Evolutionary conservation across 371 early-diverging fungal genomes (phyloP).

Genomic region (Apophysomyces ossiformis): DNA sequence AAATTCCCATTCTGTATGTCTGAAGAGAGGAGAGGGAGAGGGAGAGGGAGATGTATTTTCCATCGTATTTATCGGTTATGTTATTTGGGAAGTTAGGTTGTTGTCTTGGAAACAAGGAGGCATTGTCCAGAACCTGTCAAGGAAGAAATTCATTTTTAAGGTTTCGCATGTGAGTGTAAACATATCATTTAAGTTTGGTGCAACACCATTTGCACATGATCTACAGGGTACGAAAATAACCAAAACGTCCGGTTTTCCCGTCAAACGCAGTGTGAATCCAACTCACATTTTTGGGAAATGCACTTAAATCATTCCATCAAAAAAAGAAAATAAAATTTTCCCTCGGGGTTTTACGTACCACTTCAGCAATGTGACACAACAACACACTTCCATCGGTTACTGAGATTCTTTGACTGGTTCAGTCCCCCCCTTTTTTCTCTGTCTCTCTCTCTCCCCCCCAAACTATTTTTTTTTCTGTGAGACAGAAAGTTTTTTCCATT

Average conservation of each 20-base stretch:
- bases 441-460: background rate
- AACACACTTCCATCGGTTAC: background rate
- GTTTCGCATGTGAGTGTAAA: slow-evolving; percentile 10
- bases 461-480: background rate
- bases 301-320: background rate
- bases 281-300: too few relatives aligned
- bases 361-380: background rate
- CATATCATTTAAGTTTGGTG: slow-evolving; percentile 1
- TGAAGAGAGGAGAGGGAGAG: background rate
- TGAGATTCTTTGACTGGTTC: background rate
- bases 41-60: background rate
- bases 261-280: too few relatives aligned
- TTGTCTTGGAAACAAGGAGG: slow-evolving; percentile 7
- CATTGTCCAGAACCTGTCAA: slow-evolving; percentile 12
- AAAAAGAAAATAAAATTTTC: background rate
- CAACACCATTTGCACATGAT: slow-evolving; percentile 9
- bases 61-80: background rate
- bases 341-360: background rate
- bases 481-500: background rate
- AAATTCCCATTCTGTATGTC: background rate
- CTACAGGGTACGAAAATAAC: slow-evolving; percentile 2
- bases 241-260: background rate
- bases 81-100: background rate
- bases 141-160: background rate
- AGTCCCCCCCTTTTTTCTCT: too few relatives aligned